A percentile compares a stretch with the other conserved stretches of the same genome.
Conservation (phyloP, 805 yeast species). For the Metschnikowia dekortorum region DNA sequence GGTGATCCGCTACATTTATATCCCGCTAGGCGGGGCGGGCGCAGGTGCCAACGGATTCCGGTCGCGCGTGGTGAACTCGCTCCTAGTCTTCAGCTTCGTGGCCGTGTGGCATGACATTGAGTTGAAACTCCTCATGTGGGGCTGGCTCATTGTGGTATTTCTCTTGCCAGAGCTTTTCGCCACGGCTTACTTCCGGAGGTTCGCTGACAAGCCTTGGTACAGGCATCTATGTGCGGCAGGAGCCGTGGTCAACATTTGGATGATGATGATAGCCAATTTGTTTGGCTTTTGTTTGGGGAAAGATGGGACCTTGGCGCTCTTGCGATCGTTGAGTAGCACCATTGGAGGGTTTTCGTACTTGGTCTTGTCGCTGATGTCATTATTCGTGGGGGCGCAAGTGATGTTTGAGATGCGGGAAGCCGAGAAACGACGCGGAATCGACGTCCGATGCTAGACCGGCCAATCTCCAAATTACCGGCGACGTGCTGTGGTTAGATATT, state of each 20-base stretch:
- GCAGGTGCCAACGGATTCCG: conserved; percentile 41
- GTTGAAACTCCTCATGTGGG: conserved; percentile 84
- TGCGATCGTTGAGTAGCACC: conserved; percentile 70
- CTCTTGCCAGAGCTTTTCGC: conserved; percentile 80
- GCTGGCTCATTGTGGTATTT: conserved; percentile 88
- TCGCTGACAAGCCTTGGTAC: conserved; percentile 56
- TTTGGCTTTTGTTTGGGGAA: conserved; percentile 92
- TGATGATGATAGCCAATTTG: conserved; percentile 96
- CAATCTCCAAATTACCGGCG: background rate
- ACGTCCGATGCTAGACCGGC: conserved; percentile 59
- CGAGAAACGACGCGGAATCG: conserved; percentile 79
- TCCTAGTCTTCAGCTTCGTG: conserved; percentile 89
- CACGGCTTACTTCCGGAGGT: conserved; percentile 41
- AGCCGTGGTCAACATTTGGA: conserved; percentile 86
- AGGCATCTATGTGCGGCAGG: conserved; percentile 83
- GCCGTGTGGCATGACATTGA: conserved; percentile 99
- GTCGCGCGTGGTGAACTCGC: conserved; percentile 66
- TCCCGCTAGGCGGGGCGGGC: conserved; percentile 83
- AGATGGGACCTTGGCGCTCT: conserved; percentile 70
- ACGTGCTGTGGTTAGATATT: too few relatives aligned
- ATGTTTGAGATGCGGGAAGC: conserved; percentile 91
- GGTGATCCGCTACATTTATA: conserved; percentile 82
- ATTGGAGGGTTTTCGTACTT: conserved; percentile 63
- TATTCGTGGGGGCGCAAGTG: conserved; percentile 83
- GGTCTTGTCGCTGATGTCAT: conserved; percentile 52